Base-by-base conservation (phyloP, 768 basidiomycete species). In the Serendipita sp. region DNA sequence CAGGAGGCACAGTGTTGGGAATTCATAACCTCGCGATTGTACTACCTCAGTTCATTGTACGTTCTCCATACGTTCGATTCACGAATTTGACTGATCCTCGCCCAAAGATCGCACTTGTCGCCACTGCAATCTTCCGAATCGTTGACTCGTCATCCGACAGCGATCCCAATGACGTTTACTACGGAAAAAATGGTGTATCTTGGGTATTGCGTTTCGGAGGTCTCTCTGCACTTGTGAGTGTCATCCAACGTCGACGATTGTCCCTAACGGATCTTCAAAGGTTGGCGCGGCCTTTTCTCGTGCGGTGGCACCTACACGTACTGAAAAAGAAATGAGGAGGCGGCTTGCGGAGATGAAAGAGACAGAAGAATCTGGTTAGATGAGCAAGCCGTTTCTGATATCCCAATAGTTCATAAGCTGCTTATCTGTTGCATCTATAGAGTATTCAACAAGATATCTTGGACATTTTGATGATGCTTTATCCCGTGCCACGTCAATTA, bases 21-120 rank as follows among this genome's bases (percentile, higher is more conserved):
- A 92, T 97, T 42, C 94, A 97, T 70, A 97, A 97, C 70, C 77
- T 97, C 17, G 89, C 94, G 3, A 92, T 97, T 64, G 94, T 97
- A 28, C 83, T 91, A 74, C 94, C 94, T 22, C 94, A 97, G 68
- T 88, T 97, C 70, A 79, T 94, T 61, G 93, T 94, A 70, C 67
- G 90, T 79, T 2, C 42, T 31, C 22, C 14, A 31, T n/a, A n/a
- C 30, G 20, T 33, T 38, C 34, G 58, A 13, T 22, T n/a, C 24
- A 22, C 2, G 11, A 24, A 9, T 11, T 1, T 58, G 11, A 28
- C 28, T 11, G 13, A n/a, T 33, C 17, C 7, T 48, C n/a, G 5
- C n/a, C n/a, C 20, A 2, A 61, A 90, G 92, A 84, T 91, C 64
- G 90, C 90, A 1, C 63, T 96, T 2, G 84, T 86, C n/a, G 83